Conservation (phyloP, 192 early-diverging fungal genomes). For the Backusella circina region DNA sequence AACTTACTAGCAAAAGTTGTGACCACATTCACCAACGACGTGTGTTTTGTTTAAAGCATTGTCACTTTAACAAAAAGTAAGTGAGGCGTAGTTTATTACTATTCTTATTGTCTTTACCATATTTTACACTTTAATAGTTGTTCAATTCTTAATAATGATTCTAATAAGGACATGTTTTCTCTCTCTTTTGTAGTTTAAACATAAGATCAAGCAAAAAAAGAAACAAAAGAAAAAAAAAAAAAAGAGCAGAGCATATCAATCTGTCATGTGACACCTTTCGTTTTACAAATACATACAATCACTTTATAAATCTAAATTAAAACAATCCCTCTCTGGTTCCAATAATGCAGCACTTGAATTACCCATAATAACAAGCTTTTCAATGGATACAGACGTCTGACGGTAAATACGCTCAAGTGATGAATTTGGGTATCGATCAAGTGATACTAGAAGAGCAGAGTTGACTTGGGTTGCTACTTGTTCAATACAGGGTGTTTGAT, state of each 20-base stretch:
- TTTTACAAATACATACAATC: not conserved
- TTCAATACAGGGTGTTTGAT: constrained; percentile 31
- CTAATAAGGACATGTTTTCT: not conserved
- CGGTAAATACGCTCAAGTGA: constrained; percentile 42
- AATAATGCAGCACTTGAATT: constrained; percentile 40
- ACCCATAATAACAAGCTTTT: constrained; percentile 30
- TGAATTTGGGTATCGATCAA: constrained; percentile 7
- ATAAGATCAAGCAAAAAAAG: not conserved
- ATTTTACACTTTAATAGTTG: not conserved
- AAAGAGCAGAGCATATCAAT: not conserved
- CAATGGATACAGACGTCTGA: constrained; percentile 29
- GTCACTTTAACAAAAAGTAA: not conserved
- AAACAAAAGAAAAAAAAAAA: not conserved
- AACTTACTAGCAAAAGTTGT: constrained; percentile 1
- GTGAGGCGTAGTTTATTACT: not conserved
- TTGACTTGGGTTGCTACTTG: constrained; percentile 63
- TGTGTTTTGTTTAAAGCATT: not conserved
- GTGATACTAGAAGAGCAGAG: constrained; percentile 48
- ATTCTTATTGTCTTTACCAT: not conserved
- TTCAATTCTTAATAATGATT: not conserved
- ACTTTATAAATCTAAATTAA: constrained; percentile 1
- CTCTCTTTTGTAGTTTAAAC: too few species aligned
- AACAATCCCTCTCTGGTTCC: constrained; percentile 18
- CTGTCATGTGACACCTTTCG: not conserved
- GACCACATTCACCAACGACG: not conserved